Conservation (phyloP, 352 stramenopile species). For the Vaucheria bursata region DNA sequence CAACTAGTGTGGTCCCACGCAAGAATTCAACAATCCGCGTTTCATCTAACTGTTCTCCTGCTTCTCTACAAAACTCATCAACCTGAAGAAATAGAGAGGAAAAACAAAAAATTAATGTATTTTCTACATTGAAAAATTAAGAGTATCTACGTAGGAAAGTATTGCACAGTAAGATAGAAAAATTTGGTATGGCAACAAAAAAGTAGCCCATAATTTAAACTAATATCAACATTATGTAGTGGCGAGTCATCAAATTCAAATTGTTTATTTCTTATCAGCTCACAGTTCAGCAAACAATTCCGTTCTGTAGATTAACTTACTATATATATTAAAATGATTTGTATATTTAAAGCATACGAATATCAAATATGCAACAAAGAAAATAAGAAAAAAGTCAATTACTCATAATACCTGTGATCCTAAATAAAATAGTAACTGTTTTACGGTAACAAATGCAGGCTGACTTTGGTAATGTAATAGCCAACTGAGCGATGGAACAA, state of each 20-base stretch:
- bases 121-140: no score
- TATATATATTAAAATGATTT: no score
- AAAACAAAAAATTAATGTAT: no score
- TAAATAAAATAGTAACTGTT: conserved; percentile 84
- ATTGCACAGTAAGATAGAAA: not conserved
- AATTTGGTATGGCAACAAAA: not conserved
- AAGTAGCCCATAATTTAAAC: not conserved
- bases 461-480: conserved; percentile 83
- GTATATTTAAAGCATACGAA: conserved; percentile 28
- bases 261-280: not conserved
- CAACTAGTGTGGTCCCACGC: conserved; percentile 94
- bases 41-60: conserved; percentile 76
- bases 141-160: no score
- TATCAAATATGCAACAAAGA: conserved; percentile 14
- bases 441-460: conserved; percentile 73
- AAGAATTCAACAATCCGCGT: conserved; percentile 90
- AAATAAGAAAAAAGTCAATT: not conserved
- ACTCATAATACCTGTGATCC: conserved; percentile 72
- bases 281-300: not conserved
- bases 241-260: no score
- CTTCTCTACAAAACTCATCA: conserved; percentile 59
- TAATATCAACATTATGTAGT: not conserved
- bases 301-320: not conserved
- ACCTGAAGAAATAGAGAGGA: conserved; percentile 41
- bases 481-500: conserved; percentile 73